Percentiles rank a stretch among this genome's conserved stretches.
These are phyloP conservation scores for Lasiodiplodia theobromae DNA, from an alignment of 2,329 filamentous ascomycete genomes.

Conservation along the genomic window DNA sequence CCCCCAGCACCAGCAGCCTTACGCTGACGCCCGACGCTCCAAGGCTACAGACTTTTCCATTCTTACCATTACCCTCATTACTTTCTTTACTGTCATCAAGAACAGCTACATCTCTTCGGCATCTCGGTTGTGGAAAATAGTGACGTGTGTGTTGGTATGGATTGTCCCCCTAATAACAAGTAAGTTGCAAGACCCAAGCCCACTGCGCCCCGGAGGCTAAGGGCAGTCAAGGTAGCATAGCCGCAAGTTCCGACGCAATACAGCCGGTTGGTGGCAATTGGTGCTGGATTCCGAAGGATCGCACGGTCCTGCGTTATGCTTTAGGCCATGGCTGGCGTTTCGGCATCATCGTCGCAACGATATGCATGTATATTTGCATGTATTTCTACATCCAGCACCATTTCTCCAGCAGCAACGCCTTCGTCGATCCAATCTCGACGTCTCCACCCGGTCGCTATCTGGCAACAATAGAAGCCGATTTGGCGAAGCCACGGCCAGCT, in stretches of 20 bases:
- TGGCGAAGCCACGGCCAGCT: not conserved
- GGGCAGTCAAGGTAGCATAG: constrained; percentile 17
- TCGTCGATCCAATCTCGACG: not conserved
- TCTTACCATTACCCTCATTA: constrained; percentile 54
- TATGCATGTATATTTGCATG: constrained; percentile 54
- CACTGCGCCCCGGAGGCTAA: not conserved
- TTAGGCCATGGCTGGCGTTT: constrained; percentile 57
- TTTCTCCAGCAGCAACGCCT: constrained; percentile 19
- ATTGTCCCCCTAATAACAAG: constrained; percentile 50
- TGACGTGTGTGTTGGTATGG: constrained; percentile 51
- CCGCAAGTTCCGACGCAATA: constrained; percentile 33
- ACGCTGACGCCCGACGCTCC: constrained; percentile 18
- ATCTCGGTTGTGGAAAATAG: constrained; percentile 39
- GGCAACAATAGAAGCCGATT: not conserved
- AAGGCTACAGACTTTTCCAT: constrained; percentile 50
- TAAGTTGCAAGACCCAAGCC: constrained; percentile 26
- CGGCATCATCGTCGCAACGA: constrained; percentile 50
- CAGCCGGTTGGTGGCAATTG: constrained; percentile 56
- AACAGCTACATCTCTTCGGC: constrained; percentile 44
- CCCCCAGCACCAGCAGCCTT: not conserved
- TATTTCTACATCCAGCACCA: constrained; percentile 44
- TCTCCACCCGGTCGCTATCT: not conserved
- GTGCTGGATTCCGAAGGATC: constrained; percentile 55
- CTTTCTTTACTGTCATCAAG: constrained; percentile 50
- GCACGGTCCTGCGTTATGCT: constrained; percentile 52